Base-by-base conservation (phyloP, 257 asterid species). In the Nicotiana sylvestris region DNA sequence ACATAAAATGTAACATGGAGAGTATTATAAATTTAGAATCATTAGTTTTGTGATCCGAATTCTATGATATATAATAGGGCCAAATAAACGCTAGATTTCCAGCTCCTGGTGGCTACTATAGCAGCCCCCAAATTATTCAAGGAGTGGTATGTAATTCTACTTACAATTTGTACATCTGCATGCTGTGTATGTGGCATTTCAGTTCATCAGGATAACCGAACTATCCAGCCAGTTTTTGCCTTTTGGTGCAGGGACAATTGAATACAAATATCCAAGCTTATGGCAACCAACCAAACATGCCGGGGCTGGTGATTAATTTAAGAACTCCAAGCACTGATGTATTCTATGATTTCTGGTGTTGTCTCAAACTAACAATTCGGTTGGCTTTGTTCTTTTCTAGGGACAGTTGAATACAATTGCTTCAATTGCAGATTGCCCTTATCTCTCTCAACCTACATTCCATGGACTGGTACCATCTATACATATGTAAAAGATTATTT, bases 21-120 rank as follows among this genome's bases (percentile, higher is more conserved):
- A 70, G 58, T 43, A 43, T 70, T 21, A 8, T 6, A 11, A 29
- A 29, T 60, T 43, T 43, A 43, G 9, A 18, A 80, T 37, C 35
- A 27, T 77, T 61, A 8, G 17, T 66, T 66, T 83, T 81, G 13
- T 27, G 51, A 39, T 56, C 53, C 76, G 29, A 76, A 33, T 60
- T 77, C 49, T 82, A 13, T 5, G 10, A 55, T 61, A 62, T 58
- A 70, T 60, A 68, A 16, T 69, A 84, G 89, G 86, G 83, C 17
- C 85, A 70, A 61, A 60, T 83, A 55, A 77, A 81, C 66, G 46
- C 78, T 60, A 84, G 85, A 33, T 49, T 76, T 86, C 86, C 85
- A 25, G 27, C 83, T 11, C 32, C 49, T 78, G 87, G 61, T 60
- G 39, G 60, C 80, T 70, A 58, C 83, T 85, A 30, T 39, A 33